Evolutionary conservation across 768 basidiomycete genomes (phyloP).

Genomic region (Paxillus rubicundulus): DNA sequence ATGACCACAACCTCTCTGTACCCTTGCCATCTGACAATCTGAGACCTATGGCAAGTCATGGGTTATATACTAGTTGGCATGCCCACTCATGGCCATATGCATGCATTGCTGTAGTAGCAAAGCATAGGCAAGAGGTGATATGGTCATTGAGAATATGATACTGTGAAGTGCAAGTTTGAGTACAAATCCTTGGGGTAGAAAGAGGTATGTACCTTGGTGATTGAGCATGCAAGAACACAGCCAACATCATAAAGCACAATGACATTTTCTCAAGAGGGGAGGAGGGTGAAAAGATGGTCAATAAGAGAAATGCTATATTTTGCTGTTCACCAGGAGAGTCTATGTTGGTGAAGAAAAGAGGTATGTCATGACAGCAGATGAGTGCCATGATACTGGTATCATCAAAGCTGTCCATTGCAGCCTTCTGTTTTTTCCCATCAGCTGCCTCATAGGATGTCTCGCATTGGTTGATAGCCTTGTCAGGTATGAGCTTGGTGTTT

Average conservation of each 20-base stretch:
- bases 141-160: constrained; percentile 25
- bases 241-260: constrained; percentile 33
- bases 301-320: constrained; percentile 37
- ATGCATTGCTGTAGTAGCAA: constrained; percentile 38
- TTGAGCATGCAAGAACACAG: constrained; percentile 29
- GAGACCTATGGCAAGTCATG: constrained; percentile 15
- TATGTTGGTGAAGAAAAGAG: constrained; percentile 36
- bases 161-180: constrained; percentile 9
- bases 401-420: constrained; percentile 24
- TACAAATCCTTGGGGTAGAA: not conserved
- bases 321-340: constrained; percentile 39
- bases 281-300: constrained; percentile 22
- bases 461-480: constrained; percentile 36
- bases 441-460: constrained; percentile 34
- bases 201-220: constrained; percentile 23
- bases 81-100: constrained; percentile 39
- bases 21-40: constrained; percentile 24
- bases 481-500: constrained; percentile 20
- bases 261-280: constrained; percentile 34
- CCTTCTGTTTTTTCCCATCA: constrained; percentile 30
- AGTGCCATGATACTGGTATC: constrained; percentile 38
- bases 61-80: constrained; percentile 19
- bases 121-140: constrained; percentile 20
- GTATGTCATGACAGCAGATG: constrained; percentile 40
- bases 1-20: constrained; percentile 30